phyloP scores from a whole-genome alignment of 2,329 filamentous ascomycete genomes.

The Ophiostoma montium region DNA sequence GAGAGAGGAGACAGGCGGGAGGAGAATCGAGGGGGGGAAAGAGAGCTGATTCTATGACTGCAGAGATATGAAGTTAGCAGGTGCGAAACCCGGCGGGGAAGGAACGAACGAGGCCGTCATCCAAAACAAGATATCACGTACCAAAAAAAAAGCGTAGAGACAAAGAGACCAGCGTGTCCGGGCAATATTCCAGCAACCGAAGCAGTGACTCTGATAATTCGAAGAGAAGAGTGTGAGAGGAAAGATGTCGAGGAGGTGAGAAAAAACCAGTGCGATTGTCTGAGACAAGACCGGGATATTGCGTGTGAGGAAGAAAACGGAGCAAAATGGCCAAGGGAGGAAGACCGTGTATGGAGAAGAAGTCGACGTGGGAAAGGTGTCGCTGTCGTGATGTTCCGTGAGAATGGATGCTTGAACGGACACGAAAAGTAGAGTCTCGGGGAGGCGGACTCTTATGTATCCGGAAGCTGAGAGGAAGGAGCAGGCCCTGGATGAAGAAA shows the following conservation, averaged over 20 bases:
- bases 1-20: not conserved
- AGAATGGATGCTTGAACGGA: not conserved
- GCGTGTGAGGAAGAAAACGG: not conserved
- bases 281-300: conserved; percentile 15
- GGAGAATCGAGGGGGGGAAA: not conserved
- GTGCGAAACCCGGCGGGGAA: not conserved
- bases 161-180: conserved; percentile 11
- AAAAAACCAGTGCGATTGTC: conserved; percentile 14
- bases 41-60: not conserved
- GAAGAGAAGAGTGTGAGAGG: not conserved
- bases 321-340: not conserved
- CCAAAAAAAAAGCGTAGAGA: not conserved
- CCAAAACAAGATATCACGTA: not conserved
- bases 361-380: not conserved
- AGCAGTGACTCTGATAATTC: conserved; percentile 5
- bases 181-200: conserved; percentile 22
- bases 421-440: not conserved
- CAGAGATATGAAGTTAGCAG: not conserved
- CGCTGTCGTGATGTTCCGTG: not conserved
- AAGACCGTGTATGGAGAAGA: not conserved
- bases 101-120: not conserved
- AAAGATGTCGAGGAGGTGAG: not conserved
- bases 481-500: not conserved
- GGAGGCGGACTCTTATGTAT: not conserved
- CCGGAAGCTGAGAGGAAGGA: not conserved